Evolutionary conservation across 2,329 filamentous ascomycete species (phyloP), one percentile per base, ranked within the genome.

Genomic region (Xylariaceae sp.): DNA sequence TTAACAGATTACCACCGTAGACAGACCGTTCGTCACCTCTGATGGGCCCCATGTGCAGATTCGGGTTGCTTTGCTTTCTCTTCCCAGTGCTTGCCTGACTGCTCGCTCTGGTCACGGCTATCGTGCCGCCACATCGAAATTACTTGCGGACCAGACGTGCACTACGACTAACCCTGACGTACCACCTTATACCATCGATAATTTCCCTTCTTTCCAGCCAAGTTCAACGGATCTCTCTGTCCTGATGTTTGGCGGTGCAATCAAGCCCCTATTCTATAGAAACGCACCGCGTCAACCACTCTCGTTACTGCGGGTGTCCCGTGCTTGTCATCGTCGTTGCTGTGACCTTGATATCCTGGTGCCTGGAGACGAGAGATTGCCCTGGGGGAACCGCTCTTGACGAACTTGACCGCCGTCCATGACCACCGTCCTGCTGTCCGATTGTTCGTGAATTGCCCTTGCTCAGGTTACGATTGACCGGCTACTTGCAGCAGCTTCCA

Each of bases 331-430:
- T 48, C 41, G 11, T 45, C 35, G 26, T 45, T 42, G 23, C 32
- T 47, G 36, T 55, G 30, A 47, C 39, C 48, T 42, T 33, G 44
- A 41, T 42, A 55, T 56, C 26, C 33, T 48, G 55, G 44, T 55
- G 58, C 55, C 55, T 60, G 43, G 55, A 48, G 27, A 46, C 45
- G 42, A 50, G 33, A 36, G 35, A 46, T 44, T 42, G 26, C 39
- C 40, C 23, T 43, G 29, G 29, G 29, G 41, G 35, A 35, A 6
- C 21, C 24, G 11, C 30, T 44, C 40, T 49, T 44, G 33, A 44
- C 51, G 41, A 47, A 45, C 53, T 42, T 37, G 36, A 36, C 29
- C 48, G 36, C 32, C 27, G 26, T 21, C 41, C 26, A 30, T 47
- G 42, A 41, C 41, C 42, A 26, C 21, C 20, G 20, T 27, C 23